Evolutionary conservation across 164 flowering plant species (phyloP), one percentile per base, ranked within the genome.

Genomic region (Litsea cubeba): DNA sequence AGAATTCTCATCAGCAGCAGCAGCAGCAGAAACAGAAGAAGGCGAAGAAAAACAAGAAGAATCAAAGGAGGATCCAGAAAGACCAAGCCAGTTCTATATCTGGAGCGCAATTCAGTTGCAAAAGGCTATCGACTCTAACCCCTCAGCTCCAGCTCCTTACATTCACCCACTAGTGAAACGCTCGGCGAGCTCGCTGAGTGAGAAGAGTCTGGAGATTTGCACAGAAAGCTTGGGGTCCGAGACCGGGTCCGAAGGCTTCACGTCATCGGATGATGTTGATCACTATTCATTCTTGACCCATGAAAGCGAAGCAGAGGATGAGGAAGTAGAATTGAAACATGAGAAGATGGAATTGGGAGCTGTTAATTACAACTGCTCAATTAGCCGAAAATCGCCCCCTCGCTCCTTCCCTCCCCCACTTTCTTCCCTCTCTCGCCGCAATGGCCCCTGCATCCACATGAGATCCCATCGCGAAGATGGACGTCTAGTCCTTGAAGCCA

Each of bases 161-260:
- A 66, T 91, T 49, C 98, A 90, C 58, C 98, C 97, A 17, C 89
- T 89, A 7, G 82, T 81, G 67, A 89, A 85, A 63, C 79, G 80
- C 66, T 76, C 88, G 7, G 50, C 81, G 4, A 89, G 89, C 77
- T 81, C 83, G 46, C 72, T 94, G 70, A 88, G 83, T 49, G 83
- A 80, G 71, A 86, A 84, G 80, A 94, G 98, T 67, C 89, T 94
- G 5, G 86, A 94, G 75, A 81, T 94, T 14, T 94, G 98, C 85
- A 94, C 98, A 0, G 98, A 94, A 81, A 87, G 91, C 65, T 92
- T 94, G 20, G 98, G 98, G 30, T 94, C 98, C 1, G 98, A 94
- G 80, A 87, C 94, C 1, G 98, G 98, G 5, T 94, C 95, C 14
- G 98, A 89, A 3, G 87, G 87, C 30, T 89, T 87, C 77, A 86